Base-by-base conservation (phyloP, 2,329 filamentous ascomycete genomes). In the Alternaria infectoria region DNA sequence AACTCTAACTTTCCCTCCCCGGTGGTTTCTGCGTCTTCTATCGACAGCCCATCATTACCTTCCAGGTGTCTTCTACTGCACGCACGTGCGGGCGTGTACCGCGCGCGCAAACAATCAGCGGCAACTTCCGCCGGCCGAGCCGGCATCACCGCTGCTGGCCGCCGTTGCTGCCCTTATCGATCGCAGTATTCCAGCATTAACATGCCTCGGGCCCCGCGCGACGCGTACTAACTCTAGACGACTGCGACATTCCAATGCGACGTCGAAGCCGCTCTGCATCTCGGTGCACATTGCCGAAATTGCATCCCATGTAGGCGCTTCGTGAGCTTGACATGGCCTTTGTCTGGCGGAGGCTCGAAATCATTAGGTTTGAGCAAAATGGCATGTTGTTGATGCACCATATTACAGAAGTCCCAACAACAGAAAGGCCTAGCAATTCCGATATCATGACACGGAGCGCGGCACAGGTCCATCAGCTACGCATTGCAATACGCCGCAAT, bases 181-280 rank as follows among this genome's bases (percentile, higher is more conserved):
- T 61, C 59, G 57, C 46, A 49, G 50, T 59, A 59, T 64, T 58
- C 59, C 61, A 58, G 54, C 32, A 64, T 43, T 54, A 17, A 52
- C 36, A 52, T 46, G 19, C 21, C 26, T 60, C 58, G 51, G 45
- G 12, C 54, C 52, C 46, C 17, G 56, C 46, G 57, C 57, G 21
- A 46, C 23, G 30, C 23, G 10, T 21, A 36, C 40, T 43, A 49
- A 43, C 23, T 17, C 58, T 23, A 40, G 43, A 36, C 54, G 46
- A 47, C 56, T 71, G 67, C 59, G 68, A 71, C 69, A 47, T 61
- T 54, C 50, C 59, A 58, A 62, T 69, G 59, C 61, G 62, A 70
- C 67, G 23, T 58, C 50, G 54, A 63, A 23, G 30, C 30, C 49
- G 28, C 19, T 36, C 36, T 36, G 49, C 49, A 40, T 40, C 45